Evolutionary conservation across 495 filamentous ascomycete species (phyloP).

Genomic region (Entonaema liquescens): DNA sequence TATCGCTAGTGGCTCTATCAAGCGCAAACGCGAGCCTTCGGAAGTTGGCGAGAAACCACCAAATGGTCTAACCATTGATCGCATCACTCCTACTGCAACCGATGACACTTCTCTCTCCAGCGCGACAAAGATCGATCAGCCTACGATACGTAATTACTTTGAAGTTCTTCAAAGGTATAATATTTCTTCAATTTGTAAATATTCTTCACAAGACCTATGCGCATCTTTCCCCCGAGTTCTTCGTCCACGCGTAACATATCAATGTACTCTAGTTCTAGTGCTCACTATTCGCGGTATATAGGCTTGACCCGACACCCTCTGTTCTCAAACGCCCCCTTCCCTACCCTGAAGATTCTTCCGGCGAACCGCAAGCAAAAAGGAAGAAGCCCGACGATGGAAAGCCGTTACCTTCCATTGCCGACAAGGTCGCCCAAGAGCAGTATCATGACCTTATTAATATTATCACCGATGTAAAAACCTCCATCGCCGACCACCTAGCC

Average conservation of each 20-base stretch:
- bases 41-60: slow-evolving; percentile 48
- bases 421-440: slow-evolving; percentile 52
- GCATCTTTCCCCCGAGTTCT: background rate
- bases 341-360: slow-evolving; percentile 41
- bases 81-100: slow-evolving; percentile 15
- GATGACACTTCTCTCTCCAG: background rate
- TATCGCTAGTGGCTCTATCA: slow-evolving; percentile 52
- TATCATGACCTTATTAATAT: slow-evolving; percentile 59
- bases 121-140: slow-evolving; percentile 33
- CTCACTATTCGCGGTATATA: slow-evolving; percentile 44
- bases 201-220: slow-evolving; percentile 3
- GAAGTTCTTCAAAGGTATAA: slow-evolving; percentile 52
- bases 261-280: slow-evolving; percentile 9
- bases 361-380: slow-evolving; percentile 57
- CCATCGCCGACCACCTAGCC: slow-evolving; percentile 50
- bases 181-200: background rate
- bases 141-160: slow-evolving; percentile 53
- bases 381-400: slow-evolving; percentile 53
- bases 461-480: slow-evolving; percentile 53
- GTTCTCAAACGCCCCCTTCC: slow-evolving; percentile 58
- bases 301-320: slow-evolving; percentile 52
- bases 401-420: slow-evolving; percentile 51
- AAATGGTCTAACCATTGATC: slow-evolving; percentile 30
- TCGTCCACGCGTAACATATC: slow-evolving; percentile 9
- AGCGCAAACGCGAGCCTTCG: slow-evolving; percentile 64